These are phyloP conservation scores for Hygrophila difformis DNA, from an alignment of 257 asterid species.

Conservation along the genomic window DNA sequence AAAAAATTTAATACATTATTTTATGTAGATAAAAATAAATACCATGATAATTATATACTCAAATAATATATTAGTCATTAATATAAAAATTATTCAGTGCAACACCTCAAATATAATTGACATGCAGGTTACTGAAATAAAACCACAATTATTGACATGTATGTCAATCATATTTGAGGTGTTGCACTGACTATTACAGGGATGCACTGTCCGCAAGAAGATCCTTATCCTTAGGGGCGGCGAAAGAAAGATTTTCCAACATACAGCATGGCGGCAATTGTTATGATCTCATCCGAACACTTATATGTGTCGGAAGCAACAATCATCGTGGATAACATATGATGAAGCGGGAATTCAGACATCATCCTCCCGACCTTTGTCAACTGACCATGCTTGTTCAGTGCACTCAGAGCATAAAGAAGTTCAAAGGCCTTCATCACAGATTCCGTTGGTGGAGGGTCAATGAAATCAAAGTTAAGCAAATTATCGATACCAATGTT, in stretches of 20 bases:
- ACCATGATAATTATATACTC: too few species aligned
- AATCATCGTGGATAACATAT: conserved; percentile 91
- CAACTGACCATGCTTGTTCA: conserved; percentile 76
- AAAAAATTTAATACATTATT: too few species aligned
- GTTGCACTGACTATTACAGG: too few species aligned
- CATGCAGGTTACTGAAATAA: too few species aligned
- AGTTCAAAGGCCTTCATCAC: conserved; percentile 81
- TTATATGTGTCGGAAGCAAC: conserved; percentile 77
- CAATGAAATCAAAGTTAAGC: conserved; percentile 91
- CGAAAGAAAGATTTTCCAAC: conserved; percentile 85
- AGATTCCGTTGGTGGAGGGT: conserved; percentile 96
- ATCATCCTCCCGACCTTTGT: conserved; percentile 87
- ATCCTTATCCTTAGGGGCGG: conserved; percentile 90
- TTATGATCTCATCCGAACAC: conserved; percentile 84
- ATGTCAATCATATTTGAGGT: too few species aligned
- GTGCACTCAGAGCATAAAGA: conserved; percentile 85
- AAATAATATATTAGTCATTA: too few species aligned
- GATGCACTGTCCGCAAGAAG: conserved; percentile 95
- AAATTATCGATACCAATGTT: conserved; percentile 89
- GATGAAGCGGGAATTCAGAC: conserved; percentile 96
- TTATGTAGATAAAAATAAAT: too few species aligned
- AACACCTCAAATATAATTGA: too few species aligned
- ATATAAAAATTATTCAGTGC: too few species aligned
- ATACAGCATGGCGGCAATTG: conserved; percentile 93
- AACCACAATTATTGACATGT: too few species aligned